A percentile compares a stretch with the other conserved stretches of the same genome.
These are phyloP conservation scores for Elsinoe perseae DNA, from an alignment of 2,329 filamentous ascomycete genomes.

Conservation along the genomic window DNA sequence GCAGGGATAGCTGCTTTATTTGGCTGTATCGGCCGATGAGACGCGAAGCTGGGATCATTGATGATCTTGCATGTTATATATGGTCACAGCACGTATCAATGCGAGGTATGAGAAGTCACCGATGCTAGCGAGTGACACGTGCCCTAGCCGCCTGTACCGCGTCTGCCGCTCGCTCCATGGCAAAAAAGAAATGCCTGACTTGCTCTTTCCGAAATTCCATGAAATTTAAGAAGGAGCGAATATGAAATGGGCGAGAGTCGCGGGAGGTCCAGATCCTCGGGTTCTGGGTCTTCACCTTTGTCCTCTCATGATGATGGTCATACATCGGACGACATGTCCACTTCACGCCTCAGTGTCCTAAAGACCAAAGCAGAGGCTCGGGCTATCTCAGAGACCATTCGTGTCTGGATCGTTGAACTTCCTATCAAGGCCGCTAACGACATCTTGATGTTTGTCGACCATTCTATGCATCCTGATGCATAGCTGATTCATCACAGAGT, in stretches of 20 bases:
- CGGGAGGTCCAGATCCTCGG: slow-evolving; percentile 16
- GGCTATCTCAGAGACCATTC: slow-evolving; percentile 43
- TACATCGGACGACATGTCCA: slow-evolving; percentile 15
- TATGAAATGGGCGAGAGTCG: slow-evolving; percentile 14
- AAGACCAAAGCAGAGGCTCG: slow-evolving; percentile 45
- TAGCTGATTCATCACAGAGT: slow-evolving; percentile 29
- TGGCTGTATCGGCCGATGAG: slow-evolving; percentile 37
- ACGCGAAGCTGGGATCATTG: neutral
- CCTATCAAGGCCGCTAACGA: slow-evolving; percentile 64
- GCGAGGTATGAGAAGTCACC: neutral
- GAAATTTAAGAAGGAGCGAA: neutral
- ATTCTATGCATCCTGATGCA: slow-evolving; percentile 12
- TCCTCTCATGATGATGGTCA: neutral
- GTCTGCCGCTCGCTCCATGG: neutral
- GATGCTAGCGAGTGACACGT: neutral
- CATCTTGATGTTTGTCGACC: slow-evolving; percentile 56
- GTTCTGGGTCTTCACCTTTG: slow-evolving; percentile 8
- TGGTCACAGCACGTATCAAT: neutral
- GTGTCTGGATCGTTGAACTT: slow-evolving; percentile 63
- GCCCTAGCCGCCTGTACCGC: slow-evolving; percentile 9
- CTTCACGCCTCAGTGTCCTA: slow-evolving; percentile 23
- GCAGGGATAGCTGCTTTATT: slow-evolving; percentile 38
- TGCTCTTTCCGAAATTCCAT: neutral
- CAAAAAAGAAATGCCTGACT: neutral
- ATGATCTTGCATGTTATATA: neutral